Evolutionary conservation across 805 yeast genomes (phyloP).

Genomic region (Saccharomycopsis lassenensis): DNA sequence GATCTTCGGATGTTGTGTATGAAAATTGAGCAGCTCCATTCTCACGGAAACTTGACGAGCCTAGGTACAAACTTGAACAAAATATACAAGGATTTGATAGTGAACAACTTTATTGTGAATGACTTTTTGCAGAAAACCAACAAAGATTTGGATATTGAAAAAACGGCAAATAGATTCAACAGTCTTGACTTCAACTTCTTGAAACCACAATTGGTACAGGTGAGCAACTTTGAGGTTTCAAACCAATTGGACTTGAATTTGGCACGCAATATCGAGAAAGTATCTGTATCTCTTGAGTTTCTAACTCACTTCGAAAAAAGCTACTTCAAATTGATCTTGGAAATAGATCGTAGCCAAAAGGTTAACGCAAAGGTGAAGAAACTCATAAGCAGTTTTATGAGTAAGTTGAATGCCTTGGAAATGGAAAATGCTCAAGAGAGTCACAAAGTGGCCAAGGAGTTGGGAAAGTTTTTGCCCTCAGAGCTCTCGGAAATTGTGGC

Average conservation of each 20-base stretch:
- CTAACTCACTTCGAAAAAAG: conserved; percentile 11
- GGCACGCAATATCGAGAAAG: conserved; percentile 1
- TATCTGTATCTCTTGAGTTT: conserved; percentile 8
- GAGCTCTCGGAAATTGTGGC: conserved; percentile 6
- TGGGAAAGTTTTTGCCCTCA: conserved; percentile 8
- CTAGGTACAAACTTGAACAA: conserved; percentile 6
- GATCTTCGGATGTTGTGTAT: conserved; percentile 10
- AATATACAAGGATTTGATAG: conserved; percentile 15
- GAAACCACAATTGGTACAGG: conserved; percentile 1
- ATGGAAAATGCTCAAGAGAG: conserved; percentile 1
- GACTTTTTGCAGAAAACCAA: conserved; percentile 17
- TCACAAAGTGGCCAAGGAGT: background rate
- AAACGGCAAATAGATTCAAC: conserved; percentile 10
- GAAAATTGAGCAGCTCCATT: conserved; percentile 11
- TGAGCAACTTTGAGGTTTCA: background rate
- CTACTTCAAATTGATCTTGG: conserved; percentile 11
- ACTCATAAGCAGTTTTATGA: conserved; percentile 7
- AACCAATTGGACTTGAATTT: conserved; percentile 10
- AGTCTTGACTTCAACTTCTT: conserved; percentile 14
- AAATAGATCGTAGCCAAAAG: conserved; percentile 6
- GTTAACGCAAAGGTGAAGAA: conserved; percentile 9
- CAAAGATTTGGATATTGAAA: conserved; percentile 12
- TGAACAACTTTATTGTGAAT: conserved; percentile 16
- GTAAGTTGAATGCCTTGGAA: conserved; percentile 9
- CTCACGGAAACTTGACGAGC: conserved; percentile 6